Evolutionary conservation across 495 filamentous ascomycete genomes (phyloP), one percentile per base, ranked within the genome.

Genomic region (Penicillium angulare): DNA sequence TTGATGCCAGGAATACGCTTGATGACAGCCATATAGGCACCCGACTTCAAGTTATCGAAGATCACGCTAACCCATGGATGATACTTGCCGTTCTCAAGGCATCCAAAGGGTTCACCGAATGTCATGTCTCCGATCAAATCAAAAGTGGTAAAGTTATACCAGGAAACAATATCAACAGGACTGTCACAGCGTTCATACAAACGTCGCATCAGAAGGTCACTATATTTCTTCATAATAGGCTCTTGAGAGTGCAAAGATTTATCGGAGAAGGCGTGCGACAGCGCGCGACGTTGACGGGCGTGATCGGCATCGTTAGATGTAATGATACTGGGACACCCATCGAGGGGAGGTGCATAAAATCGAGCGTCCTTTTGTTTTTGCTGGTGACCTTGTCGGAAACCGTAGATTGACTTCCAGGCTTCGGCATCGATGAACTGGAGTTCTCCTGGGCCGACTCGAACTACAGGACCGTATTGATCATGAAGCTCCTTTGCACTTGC

Each of bases 81-180:
- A 43, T 79, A 79, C 1, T 66, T 55, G 4, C 64, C 66, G 18
- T 64, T 69, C 23, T 79, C 61, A 5, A 86, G 59, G 38, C 79
- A 80, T 18, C 73, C 73, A 47, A 87, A 86, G 15, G 74, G 68
- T 49, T 85, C 75, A 1, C 79, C 81, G 63, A 86, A 84, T 17
- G 75, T 73, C 26, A 86, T 56, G 58, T 85, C 80, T 5, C 81
- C 82, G 50, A 83, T 80, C 23, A 84, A 61, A 60, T 86, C 84
- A 54, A 86, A 86, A 7, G 81, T 83, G 3, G 75, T 77, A 56
- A 66, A 85, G 45, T 81, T 83, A 44, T 77, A 80, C 82, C 81
- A 85, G 9, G 73, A 55, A 8, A 64, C 61, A 42, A 85, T 61
- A 49, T 83, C 68, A 2, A 82, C 54, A 6, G 59, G 24, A 0